These are phyloP conservation scores for Podospora australis DNA, from an alignment of 495 filamentous ascomycete species.

Conservation along the genomic window DNA sequence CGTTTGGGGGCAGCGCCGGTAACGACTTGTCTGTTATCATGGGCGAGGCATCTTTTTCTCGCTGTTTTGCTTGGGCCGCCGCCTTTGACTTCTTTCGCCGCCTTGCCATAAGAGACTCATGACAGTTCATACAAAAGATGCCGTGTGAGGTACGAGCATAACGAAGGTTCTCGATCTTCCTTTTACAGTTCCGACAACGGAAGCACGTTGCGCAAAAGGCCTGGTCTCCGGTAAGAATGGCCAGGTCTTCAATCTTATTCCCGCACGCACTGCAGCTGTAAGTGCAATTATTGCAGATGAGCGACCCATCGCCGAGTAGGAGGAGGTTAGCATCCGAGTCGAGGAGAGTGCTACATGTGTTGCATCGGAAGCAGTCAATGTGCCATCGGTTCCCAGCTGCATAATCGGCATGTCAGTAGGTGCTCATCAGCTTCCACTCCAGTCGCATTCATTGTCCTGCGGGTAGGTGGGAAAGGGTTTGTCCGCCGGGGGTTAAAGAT, in stretches of 20 bases:
- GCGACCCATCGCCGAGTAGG: conserved; percentile 91
- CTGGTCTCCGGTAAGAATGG: conserved; percentile 96
- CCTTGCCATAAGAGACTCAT: conserved; percentile 96
- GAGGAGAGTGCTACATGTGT: conserved; percentile 88
- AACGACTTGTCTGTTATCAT: conserved; percentile 88
- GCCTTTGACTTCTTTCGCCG: conserved; percentile 81
- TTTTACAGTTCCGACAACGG: conserved; percentile 94
- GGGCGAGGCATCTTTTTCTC: conserved; percentile 52
- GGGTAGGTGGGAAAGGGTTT: neutral
- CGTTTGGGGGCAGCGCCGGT: conserved; percentile 79
- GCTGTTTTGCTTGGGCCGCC: conserved; percentile 51
- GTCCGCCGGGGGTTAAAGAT: neutral
- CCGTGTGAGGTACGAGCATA: conserved; percentile 97
- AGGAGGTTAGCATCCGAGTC: conserved; percentile 98
- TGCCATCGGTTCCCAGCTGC: conserved; percentile 97
- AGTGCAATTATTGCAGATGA: conserved; percentile 99
- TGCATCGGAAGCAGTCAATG: conserved; percentile 98
- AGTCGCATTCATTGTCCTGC: too few relatives aligned
- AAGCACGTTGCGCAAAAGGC: conserved; percentile 99
- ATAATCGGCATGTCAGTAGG: too few relatives aligned
- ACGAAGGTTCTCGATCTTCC: conserved; percentile 95
- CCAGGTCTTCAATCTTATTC: conserved; percentile 97
- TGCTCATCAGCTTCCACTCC: too few relatives aligned
- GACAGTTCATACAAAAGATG: conserved; percentile 99
- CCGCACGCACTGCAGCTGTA: conserved; percentile 97